phyloP scores from a whole-genome alignment of 306 rosid genomes.

The Corylus avellana region DNA sequence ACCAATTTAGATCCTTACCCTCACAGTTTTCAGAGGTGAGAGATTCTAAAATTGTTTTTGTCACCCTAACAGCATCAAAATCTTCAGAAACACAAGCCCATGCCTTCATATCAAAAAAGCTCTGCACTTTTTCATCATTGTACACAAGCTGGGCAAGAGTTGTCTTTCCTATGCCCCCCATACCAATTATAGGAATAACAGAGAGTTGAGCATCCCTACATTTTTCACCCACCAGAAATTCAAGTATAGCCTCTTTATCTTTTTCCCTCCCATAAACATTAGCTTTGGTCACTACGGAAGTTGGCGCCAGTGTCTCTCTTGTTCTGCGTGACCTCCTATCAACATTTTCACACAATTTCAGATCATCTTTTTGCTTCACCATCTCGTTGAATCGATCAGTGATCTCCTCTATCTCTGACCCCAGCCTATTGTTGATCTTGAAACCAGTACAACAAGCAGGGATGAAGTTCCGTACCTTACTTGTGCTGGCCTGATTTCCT shows the following conservation, averaged over 20 bases:
- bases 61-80: neutral
- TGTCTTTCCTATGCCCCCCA: conserved; percentile 1
- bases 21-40: too few relatives aligned
- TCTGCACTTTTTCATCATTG: neutral
- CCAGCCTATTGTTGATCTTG: neutral
- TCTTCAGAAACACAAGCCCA: neutral
- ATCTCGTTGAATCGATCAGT: too few relatives aligned
- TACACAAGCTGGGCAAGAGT: neutral
- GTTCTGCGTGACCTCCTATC: neutral
- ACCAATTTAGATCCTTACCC: neutral
- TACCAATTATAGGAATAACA: conserved; percentile 10
- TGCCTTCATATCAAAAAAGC: neutral
- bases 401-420: neutral
- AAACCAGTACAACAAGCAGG: neutral
- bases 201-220: neutral
- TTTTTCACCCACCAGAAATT: neutral
- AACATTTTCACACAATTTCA: neutral
- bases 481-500: neutral
- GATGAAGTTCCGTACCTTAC: neutral
- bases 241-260: neutral
- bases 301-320: neutral
- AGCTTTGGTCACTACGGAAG: neutral
- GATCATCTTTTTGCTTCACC: neutral
- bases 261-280: conserved; percentile 26
- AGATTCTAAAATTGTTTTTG: neutral